Evolutionary conservation across 768 basidiomycete genomes (phyloP), one percentile per base, ranked within the genome.

Genomic region (Cytidiella melzeri): DNA sequence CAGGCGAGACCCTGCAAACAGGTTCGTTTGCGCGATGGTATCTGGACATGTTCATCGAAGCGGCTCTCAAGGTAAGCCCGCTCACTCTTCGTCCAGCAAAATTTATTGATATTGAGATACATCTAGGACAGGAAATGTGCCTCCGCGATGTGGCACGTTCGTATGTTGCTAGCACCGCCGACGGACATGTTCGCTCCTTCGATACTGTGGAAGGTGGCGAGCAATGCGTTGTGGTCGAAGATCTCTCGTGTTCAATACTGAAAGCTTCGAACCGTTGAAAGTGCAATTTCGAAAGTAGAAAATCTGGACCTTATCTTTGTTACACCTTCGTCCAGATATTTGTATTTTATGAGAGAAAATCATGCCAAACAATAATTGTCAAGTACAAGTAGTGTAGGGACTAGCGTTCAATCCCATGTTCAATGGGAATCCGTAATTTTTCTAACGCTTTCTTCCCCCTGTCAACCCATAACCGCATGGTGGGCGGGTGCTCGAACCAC

Each of bases 401-500:
- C 36, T 46, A 64, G 19, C 54, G 49, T 40, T 60, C 61, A 18
- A 67, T 55, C 5, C 81, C 83, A 60, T 72, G 70, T 25, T 61
- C 61, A 3, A 71, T 60, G 19, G 68, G 65, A 36, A 87, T 76
- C 9, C 69, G 73, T 27, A 86, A 60, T 51, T 60, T 69, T 3
- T 61, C 59, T 47, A 84, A 60, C n/a, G 78, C 76, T 41, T 55
- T 58, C 19, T 75, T 68, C 4, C 85, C 85, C 11, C 68, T 63
- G 30, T 55, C 55, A 1, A 73, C 77, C 85, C 85, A 87, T 54
- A 71, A 69, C 13, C 50, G 45, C 49, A 80, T 27, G 7, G 69
- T 64, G 15, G 48, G 59, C 5, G 62, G 48, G 26, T 80, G 65
- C 41, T 78, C 72, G 53, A 80, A 86, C 84, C 85, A 87, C 60